These are phyloP conservation scores for Dianthus caryophyllus DNA, from an alignment of 148 eudicot genomes.

Conservation along the genomic window DNA sequence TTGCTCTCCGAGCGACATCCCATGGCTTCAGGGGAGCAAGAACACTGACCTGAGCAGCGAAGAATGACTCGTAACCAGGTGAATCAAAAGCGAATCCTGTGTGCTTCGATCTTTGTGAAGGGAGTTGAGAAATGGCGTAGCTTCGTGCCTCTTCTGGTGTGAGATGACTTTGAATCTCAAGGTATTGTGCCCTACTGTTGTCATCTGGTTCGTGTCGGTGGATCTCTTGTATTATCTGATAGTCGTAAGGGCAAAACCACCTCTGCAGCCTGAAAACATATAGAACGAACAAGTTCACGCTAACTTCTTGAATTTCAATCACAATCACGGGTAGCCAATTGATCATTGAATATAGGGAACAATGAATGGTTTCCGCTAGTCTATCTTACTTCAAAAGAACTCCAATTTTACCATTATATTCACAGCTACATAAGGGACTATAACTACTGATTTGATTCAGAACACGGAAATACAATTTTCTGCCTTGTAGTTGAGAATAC, in stretches of 20 bases:
- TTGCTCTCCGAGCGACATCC: constrained; percentile 89
- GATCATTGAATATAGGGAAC: not conserved
- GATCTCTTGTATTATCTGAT: constrained; percentile 85
- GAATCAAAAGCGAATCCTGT: constrained; percentile 97
- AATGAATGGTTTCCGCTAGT: not conserved
- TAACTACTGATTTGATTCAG: too few species aligned
- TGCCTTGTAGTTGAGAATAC: too few species aligned
- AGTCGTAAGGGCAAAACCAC: constrained; percentile 88
- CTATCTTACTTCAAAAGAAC: not conserved
- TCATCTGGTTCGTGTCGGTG: constrained; percentile 63
- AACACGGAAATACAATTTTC: too few species aligned
- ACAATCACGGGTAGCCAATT: not conserved
- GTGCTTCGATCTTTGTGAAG: constrained; percentile 67
- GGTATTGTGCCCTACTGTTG: constrained; percentile 39
- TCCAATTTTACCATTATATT: too few species aligned
- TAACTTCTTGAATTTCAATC: not conserved
- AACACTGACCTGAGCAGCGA: constrained; percentile 85
- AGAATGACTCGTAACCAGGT: constrained; percentile 93
- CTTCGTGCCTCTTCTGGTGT: constrained; percentile 65
- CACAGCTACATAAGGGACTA: too few species aligned
- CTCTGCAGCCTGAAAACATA: constrained; percentile 63
- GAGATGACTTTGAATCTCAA: constrained; percentile 50
- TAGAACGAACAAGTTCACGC: not conserved
- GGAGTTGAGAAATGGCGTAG: constrained; percentile 68
- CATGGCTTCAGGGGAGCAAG: constrained; percentile 74